Evolutionary conservation across 139 green algal genomes (phyloP).

Genomic region (Coelastrella sp.): DNA sequence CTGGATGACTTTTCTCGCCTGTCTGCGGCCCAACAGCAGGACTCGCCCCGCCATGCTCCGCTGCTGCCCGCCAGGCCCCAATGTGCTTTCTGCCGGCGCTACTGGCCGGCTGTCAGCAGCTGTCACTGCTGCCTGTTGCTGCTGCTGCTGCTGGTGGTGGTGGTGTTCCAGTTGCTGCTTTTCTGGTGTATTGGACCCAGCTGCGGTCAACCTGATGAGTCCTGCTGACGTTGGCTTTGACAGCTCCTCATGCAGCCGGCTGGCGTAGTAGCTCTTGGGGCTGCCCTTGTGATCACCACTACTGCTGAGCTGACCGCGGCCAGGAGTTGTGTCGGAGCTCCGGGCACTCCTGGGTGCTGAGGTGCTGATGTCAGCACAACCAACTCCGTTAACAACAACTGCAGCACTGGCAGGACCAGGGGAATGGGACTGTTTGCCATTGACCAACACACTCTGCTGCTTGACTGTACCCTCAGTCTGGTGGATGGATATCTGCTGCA

Average conservation of each 20-base stretch:
- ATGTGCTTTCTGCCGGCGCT: not conserved
- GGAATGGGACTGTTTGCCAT: too few relatives aligned
- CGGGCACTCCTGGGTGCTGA: not conserved
- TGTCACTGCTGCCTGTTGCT: not conserved
- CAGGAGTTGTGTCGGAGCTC: not conserved
- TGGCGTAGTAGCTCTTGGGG: constrained; percentile 37
- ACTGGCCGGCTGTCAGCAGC: not conserved
- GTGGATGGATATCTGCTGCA: not conserved
- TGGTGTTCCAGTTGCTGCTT: constrained; percentile 12
- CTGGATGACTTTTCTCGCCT: not conserved
- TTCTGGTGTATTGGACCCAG: not conserved
- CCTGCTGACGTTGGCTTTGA: not conserved
- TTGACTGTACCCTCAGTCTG: too few relatives aligned
- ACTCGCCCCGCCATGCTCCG: constrained; percentile 41
- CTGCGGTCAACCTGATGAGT: not conserved
- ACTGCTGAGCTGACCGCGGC: constrained; percentile 21
- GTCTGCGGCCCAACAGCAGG: constrained; percentile 34
- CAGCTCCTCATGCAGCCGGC: constrained; percentile 37
- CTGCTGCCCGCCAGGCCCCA: not conserved
- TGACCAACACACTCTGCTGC: not conserved
- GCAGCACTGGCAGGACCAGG: not conserved
- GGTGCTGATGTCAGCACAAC: not conserved
- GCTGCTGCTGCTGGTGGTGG: not conserved
- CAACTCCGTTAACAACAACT: constrained; percentile 3
- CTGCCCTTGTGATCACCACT: constrained; percentile 9